A percentile compares a stretch with the other conserved stretches of the same genome.
Conservation (phyloP, 202 grass and related monocot species). For the Brachypodium distachyon region DNA sequence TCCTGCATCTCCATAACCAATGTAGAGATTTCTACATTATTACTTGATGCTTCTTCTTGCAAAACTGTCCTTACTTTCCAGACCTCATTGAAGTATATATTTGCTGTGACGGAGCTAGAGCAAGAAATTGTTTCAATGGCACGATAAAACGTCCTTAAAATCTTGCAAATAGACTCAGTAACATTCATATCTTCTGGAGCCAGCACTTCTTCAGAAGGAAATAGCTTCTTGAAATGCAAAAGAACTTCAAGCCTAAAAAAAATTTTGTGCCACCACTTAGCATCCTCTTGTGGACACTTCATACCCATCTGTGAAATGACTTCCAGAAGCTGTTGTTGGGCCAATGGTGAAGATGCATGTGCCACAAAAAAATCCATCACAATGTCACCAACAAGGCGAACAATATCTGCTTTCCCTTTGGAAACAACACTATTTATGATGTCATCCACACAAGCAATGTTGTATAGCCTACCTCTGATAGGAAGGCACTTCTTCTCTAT, state of each 20-base stretch:
- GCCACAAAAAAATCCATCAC: conserved; percentile 33
- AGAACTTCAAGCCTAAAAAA: conserved; percentile 47
- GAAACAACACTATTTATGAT: conserved; percentile 39
- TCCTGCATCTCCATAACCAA: conserved; percentile 35
- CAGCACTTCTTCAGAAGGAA: conserved; percentile 32
- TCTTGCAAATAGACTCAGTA: conserved; percentile 41
- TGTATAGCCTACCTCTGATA: conserved; percentile 31
- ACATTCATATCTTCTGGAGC: conserved; percentile 23
- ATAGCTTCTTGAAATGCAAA: conserved; percentile 45
- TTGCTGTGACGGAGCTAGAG: conserved; percentile 29
- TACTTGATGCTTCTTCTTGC: conserved; percentile 47
- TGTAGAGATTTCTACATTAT: neutral
- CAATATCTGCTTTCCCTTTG: conserved; percentile 31
- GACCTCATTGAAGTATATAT: conserved; percentile 45
- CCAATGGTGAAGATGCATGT: conserved; percentile 18
- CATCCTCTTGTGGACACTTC: conserved; percentile 47
- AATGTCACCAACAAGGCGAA: conserved; percentile 32
- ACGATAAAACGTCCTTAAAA: conserved; percentile 46
- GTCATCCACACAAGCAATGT: conserved; percentile 42
- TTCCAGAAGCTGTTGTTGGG: conserved; percentile 37
- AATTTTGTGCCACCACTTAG: conserved; percentile 47
- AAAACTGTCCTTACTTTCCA: conserved; percentile 51
- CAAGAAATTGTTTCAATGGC: conserved; percentile 36
- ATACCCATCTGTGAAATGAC: conserved; percentile 47
- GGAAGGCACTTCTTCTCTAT: conserved; percentile 38